Base-by-base conservation (phyloP, 2,329 filamentous ascomycete species). In the Talaromyces atroroseus region DNA sequence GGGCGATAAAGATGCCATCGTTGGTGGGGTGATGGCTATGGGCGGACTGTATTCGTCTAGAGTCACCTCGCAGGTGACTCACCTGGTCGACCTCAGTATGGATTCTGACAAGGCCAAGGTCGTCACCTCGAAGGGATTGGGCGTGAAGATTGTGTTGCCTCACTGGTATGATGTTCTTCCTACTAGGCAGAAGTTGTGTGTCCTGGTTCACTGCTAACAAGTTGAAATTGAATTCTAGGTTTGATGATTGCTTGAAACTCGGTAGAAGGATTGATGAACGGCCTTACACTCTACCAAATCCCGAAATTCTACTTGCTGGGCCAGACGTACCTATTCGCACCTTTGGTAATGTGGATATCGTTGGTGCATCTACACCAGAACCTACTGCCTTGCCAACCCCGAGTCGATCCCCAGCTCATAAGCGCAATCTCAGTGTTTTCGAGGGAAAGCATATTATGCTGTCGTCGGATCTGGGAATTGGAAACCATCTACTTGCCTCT, bases 241-340 rank as follows among this genome's bases (percentile, higher is more conserved):
- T 99, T 68, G 92, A 97, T 64, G 92, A 96, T 69, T 99, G 94
- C 73, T 82, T 99, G 63, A 94, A 89, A 72, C 83, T 99, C 26
- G 92, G 92, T 50, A 92, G 90, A 71, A 85, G 89, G 58, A 96
- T 99, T 63, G 88, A 90, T 63, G 94, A 99, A 70, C 76, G 79
- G 6, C 94, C 94, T 0, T 99, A 99, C 68, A 76, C 83, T 20
- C 80, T 97, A 1, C 94, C 94, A 1, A 80, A 97, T 62, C 89
- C 94, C 1, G 90, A 95, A 62, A 88, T 95, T 34, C 76, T 96
- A n/a, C 79, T 77, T 40, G 78, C 77, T 45, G 74, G 77, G 6
- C 74, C 82, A 20, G 78, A 85, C 58, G 81, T 83, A 49, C 74
- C 78, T 3, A 73, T 87, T 51, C 76, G 78, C 24, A 79, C 84